Conservation (phyloP, 495 filamentous ascomycete genomes). For the Thozetella sp. region DNA sequence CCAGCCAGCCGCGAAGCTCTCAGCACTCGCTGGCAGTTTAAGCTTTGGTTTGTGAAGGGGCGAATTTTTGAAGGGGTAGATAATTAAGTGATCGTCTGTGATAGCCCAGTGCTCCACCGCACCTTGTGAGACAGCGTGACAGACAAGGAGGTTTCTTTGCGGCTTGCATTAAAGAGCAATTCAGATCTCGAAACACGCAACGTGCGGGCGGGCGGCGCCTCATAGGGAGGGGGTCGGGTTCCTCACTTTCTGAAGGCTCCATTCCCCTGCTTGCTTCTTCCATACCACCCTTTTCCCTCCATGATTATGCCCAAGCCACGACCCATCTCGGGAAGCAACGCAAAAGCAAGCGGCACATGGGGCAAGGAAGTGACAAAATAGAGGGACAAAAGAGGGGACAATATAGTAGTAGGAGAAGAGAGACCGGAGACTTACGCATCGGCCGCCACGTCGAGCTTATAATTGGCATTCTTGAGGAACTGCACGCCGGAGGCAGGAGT, state of each 20-base stretch:
- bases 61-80: not conserved
- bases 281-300: not conserved
- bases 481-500: constrained; percentile 14
- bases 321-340: not conserved
- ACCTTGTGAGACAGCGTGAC: not conserved
- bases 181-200: not conserved
- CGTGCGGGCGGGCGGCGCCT: not conserved
- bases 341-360: not conserved
- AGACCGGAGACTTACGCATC: constrained; percentile 43
- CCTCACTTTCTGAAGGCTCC: not conserved
- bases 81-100: too few relatives aligned
- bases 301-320: not conserved
- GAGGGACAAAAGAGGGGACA: constrained; percentile 5
- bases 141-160: not conserved
- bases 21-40: too few relatives aligned
- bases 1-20: too few relatives aligned
- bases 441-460: constrained; percentile 50
- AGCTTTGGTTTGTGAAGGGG: too few relatives aligned
- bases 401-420: not conserved
- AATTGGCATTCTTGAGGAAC: constrained; percentile 40
- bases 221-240: not conserved
- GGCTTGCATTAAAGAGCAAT: not conserved
- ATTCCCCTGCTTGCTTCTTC: not conserved
- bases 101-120: not conserved
- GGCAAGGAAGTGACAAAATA: not conserved